Percentiles rank a stretch among this genome's conserved stretches.
phyloP scores from a whole-genome alignment of 2,329 filamentous ascomycete genomes.

The Nigrograna mackinnonii region DNA sequence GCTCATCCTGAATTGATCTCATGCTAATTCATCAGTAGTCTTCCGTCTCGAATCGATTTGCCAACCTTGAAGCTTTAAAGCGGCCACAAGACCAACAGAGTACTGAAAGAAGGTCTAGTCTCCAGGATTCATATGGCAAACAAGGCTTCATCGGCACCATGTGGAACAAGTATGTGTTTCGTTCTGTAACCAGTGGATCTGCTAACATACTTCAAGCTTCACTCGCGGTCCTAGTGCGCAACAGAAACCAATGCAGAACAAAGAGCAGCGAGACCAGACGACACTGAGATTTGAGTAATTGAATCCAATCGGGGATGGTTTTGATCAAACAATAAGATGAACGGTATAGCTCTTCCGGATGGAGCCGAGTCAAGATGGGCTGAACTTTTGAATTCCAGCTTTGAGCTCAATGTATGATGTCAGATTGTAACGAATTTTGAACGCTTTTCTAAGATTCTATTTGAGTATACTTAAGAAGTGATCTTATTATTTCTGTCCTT shows the following conservation, averaged over 20 bases:
- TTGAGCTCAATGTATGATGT: too few species aligned
- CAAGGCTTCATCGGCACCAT: constrained; percentile 32
- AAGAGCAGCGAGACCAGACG: constrained; percentile 25
- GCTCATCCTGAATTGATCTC: constrained; percentile 5
- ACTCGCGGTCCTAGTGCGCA: constrained; percentile 28
- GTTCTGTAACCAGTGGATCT: neutral
- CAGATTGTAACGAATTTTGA: too few species aligned
- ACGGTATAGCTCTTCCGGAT: too few species aligned
- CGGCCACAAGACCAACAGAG: constrained; percentile 31
- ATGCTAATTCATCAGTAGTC: too few species aligned
- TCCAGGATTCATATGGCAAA: constrained; percentile 38
- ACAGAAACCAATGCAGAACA: constrained; percentile 8
- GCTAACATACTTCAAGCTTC: constrained; percentile 26
- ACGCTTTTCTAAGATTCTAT: too few species aligned
- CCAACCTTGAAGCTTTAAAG: constrained; percentile 36
- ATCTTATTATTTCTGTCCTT: too few species aligned
- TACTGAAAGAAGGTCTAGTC: constrained; percentile 28
- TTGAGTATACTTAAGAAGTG: too few species aligned
- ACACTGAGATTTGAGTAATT: too few species aligned
- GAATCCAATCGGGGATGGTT: too few species aligned
- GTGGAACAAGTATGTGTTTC: constrained; percentile 37
- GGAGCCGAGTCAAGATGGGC: too few species aligned
- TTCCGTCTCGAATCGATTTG: constrained; percentile 30
- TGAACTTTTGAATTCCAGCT: too few species aligned
- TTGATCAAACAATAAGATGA: too few species aligned